Conservation (phyloP, 148 eudicot species). For the Camellia lanceoleosa region DNA sequence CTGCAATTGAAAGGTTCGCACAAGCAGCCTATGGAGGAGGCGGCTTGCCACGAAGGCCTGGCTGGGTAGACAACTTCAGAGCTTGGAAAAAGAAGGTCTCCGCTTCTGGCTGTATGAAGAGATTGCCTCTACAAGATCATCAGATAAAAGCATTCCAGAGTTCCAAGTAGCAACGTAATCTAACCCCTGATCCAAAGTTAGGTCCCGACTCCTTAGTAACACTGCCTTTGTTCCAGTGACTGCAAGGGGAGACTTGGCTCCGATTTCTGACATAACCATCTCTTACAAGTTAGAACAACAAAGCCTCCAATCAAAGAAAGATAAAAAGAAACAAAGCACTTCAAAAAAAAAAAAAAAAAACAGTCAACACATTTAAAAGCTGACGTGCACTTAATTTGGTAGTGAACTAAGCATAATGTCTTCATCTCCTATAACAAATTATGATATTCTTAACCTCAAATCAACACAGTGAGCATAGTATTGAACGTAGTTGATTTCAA, state of each 20-base stretch:
- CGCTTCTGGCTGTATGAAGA: slow-evolving; percentile 58
- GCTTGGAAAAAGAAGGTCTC: slow-evolving; percentile 71
- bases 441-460: background rate
- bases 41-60: background rate
- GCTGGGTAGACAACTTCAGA: slow-evolving; percentile 29
- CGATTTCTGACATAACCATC: slow-evolving; percentile 50
- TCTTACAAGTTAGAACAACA: background rate
- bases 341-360: no score
- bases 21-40: background rate
- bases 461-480: background rate
- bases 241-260: slow-evolving; percentile 85
- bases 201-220: slow-evolving; percentile 55
- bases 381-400: no score
- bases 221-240: slow-evolving; percentile 80
- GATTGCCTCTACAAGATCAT: slow-evolving; percentile 59
- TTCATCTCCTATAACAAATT: background rate
- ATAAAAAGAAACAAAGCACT: background rate
- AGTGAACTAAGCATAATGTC: background rate
- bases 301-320: background rate
- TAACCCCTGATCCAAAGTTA: slow-evolving; percentile 74
- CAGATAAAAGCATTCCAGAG: slow-evolving; percentile 72
- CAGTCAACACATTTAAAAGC: no score
- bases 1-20: background rate
- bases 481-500: background rate
- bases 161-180: slow-evolving; percentile 98